Base-by-base conservation (phyloP, 495 filamentous ascomycete species). In the Xylaria scruposa region DNA sequence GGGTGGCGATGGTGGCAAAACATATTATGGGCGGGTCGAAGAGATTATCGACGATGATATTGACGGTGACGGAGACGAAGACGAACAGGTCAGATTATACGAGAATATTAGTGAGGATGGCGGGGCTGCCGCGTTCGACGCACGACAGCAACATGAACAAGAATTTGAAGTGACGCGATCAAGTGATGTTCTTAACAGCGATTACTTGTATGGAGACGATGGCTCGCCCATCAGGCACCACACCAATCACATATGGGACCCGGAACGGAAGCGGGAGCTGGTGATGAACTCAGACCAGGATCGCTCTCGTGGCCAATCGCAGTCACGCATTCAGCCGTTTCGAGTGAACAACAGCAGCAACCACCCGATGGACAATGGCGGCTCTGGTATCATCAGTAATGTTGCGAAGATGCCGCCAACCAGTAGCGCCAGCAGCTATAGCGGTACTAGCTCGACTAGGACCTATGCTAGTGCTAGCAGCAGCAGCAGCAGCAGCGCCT, bases 41-140 rank as follows among this genome's bases (percentile, higher is more conserved):
- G 49, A 68, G 13, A 31, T n/a, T 21, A 38, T 51, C 53, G 66
- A 56, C 33, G 47, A 42, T 46, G 44, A 70, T 31, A 47, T 54
- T 56, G 59, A 70, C 26, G 3, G 44, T 26, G 40, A 31, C 40
- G 44, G 59, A 9, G 44, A 53, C 21, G 26, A 36, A 12, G 47
- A 54, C 64, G 29, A 19, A 8, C 19, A 24, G 21, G 24, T 13
- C 58, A 58, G 21, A 19, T 21, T 49, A 68, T 68, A 31, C 29
- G 33, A n/a, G 13, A 68, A 10, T n/a, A 58, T 19, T 17, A 56
- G 31, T 9, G 49, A 56, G 3, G 36, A 44, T 29, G 13, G 51
- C 12, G n/a, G 49, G 10, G n/a, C 12, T 13, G 15, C 49, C 12
- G 33, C 24, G 24, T 29, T 31, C 21, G 59, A n/a, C n/a, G 46